Evolutionary conservation across 2,329 filamentous ascomycete genomes (phyloP).

Genomic region (Penicillium sp.): DNA sequence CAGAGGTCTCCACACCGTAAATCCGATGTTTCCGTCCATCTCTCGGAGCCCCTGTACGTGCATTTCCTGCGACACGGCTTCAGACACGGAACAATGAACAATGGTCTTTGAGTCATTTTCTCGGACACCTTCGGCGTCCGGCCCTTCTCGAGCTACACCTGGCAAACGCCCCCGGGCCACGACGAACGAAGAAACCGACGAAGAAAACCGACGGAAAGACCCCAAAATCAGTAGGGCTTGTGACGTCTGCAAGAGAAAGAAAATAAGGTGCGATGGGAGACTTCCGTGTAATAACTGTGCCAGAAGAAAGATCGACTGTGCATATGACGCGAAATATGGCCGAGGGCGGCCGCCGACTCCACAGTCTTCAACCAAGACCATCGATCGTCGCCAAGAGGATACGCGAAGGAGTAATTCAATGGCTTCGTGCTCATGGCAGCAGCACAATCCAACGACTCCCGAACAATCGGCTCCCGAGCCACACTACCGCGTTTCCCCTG

Average conservation of each 20-base stretch:
- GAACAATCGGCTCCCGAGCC: neutral
- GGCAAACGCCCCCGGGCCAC: neutral
- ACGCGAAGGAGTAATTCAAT: neutral
- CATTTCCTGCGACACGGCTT: neutral
- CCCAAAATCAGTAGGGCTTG: conserved; percentile 22
- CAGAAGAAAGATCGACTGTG: conserved; percentile 9
- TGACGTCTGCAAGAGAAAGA: conserved; percentile 41
- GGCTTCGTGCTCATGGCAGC: neutral
- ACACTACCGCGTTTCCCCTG: conserved; percentile 21
- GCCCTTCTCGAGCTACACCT: too few species aligned
- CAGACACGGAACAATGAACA: neutral
- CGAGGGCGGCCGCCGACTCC: conserved; percentile 16
- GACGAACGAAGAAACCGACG: neutral
- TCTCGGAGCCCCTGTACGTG: neutral
- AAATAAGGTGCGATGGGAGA: conserved; percentile 59
- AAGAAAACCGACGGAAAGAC: conserved; percentile 20
- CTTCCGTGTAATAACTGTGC: conserved; percentile 46
- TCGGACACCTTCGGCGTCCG: neutral
- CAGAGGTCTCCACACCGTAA: too few species aligned
- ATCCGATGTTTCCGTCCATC: conserved; percentile 5
- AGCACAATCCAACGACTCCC: neutral
- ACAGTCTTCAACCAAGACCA: neutral
- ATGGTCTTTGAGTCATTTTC: neutral
- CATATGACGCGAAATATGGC: conserved; percentile 15
- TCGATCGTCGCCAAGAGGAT: neutral